Base-by-base conservation (phyloP, 1,284 basidiomycete genomes). In the Rhizoctonia solani region DNA sequence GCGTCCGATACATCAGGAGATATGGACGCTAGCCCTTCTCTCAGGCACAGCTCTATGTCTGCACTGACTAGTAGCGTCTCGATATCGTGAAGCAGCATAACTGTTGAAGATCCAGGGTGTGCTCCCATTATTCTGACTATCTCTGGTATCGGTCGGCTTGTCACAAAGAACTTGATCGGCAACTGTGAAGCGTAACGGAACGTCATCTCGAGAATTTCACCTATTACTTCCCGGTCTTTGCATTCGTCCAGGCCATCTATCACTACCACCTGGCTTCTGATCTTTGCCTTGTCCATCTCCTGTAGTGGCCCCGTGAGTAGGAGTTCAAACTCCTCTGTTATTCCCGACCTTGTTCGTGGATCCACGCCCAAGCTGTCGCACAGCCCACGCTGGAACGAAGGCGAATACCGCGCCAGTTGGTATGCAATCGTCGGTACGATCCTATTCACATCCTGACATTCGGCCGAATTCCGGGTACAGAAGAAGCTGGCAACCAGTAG, bases 201-300 rank as follows among this genome's bases (percentile, higher is more conserved):
- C 5, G 75, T 55, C 0, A 71, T 70, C 1, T 72, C 50, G 11
- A 76, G 70, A 4, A 76, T 49, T 21, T 19, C 6, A 14, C 37
- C 32, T 4, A 37, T 29, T 14, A 23, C 49, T 4, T 27, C 42
- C 14, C 52, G 37, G 29, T 50, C 34, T 42, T 49, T 73, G 63
- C 76, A 77, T 70, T 78, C 77, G 66, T 78, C 77, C 19, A 76
- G 59, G 2, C 75, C 77, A 67, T 78, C 77, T 16, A 66, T 39
- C 47, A 53, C 19, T 13, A 69, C 30, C 14, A 47, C 23, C n/a
- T 37, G 39, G n/a, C 13, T 16, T 3, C 8, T 16, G 1, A 44
- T 41, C 32, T 50, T 25, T 21, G 44, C 32, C 1, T 39, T 30
- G 19, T 50, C n/a, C n/a, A 50, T 21, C 4, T 23, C 4, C 14